These are phyloP conservation scores for Eucalyptus erythrocorys DNA, from an alignment of 345 rosid genomes.

Conservation along the genomic window DNA sequence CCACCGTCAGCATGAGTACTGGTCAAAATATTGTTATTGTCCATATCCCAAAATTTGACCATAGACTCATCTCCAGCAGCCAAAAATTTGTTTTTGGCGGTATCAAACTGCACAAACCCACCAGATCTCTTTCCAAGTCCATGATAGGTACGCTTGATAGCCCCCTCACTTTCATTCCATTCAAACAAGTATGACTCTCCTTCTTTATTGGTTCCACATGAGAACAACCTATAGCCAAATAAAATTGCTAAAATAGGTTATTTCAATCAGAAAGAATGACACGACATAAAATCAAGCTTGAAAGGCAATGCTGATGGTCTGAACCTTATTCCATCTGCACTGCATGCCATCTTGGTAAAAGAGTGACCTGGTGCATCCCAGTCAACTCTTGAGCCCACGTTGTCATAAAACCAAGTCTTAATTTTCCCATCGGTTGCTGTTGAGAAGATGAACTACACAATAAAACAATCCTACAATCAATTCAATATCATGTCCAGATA, in stretches of 20 bases:
- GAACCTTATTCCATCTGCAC: conserved; percentile 65
- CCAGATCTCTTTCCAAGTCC: conserved; percentile 62
- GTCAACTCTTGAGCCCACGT: conserved; percentile 52
- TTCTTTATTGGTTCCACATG: conserved; percentile 65
- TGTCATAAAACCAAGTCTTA: conserved; percentile 73
- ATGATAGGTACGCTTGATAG: conserved; percentile 34
- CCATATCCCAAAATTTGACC: conserved; percentile 81
- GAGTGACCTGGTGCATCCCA: conserved; percentile 54
- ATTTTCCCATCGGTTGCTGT: conserved; percentile 68
- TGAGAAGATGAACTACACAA: conserved; percentile 46
- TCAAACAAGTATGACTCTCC: conserved; percentile 73
- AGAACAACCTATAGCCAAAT: conserved; percentile 34
- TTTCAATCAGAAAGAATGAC: neutral
- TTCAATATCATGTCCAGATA: neutral
- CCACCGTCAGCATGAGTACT: conserved; percentile 71
- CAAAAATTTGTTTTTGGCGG: conserved; percentile 56
- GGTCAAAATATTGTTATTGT: conserved; percentile 27
- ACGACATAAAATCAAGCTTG: neutral
- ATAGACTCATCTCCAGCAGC: conserved; percentile 69
- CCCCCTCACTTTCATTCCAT: conserved; percentile 77
- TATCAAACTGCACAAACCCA: conserved; percentile 68
- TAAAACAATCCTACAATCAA: neutral
- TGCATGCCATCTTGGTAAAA: conserved; percentile 49
- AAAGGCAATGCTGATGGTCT: neutral
- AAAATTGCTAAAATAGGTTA: neutral